phyloP scores from a whole-genome alignment of 805 yeast genomes.

The Maudiozyma barnettii region DNA sequence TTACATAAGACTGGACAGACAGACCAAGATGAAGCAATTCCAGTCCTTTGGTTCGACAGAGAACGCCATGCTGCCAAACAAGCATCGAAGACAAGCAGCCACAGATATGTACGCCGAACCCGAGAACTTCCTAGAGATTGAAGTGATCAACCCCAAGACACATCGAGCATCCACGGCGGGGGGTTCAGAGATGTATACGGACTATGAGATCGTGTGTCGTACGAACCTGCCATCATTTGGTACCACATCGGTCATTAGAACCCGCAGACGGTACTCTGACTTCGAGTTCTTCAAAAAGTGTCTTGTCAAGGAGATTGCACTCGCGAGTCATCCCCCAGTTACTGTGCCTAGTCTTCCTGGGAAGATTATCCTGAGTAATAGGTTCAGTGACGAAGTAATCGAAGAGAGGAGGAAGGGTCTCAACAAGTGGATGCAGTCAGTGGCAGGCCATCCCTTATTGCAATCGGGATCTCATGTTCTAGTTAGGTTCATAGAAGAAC shows the following conservation, averaged over 20 bases:
- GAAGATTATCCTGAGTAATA: conserved; percentile 59
- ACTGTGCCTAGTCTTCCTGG: conserved; percentile 85
- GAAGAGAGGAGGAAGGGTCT: conserved; percentile 77
- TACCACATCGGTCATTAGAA: conserved; percentile 38
- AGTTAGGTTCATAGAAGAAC: conserved; percentile 80
- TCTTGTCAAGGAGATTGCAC: conserved; percentile 61
- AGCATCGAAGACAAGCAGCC: conserved; percentile 46
- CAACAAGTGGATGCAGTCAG: conserved; percentile 66
- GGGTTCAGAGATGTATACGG: conserved; percentile 54
- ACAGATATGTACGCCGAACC: conserved; percentile 89
- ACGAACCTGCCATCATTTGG: conserved; percentile 87
- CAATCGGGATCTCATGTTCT: conserved; percentile 79
- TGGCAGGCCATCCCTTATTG: conserved; percentile 87
- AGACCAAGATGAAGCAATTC: conserved; percentile 10
- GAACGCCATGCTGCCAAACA: conserved; percentile 16
- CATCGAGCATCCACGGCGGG: conserved; percentile 8
- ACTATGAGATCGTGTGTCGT: conserved; percentile 81
- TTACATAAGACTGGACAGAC: no score
- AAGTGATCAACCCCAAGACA: conserved; percentile 41
- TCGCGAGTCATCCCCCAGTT: conserved; percentile 40
- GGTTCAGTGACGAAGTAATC: conserved; percentile 74
- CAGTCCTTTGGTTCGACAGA: conserved; percentile 24
- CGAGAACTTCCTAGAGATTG: conserved; percentile 87
- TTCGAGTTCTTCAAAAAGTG: conserved; percentile 73
- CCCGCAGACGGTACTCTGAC: conserved; percentile 82